These are phyloP conservation scores for Triangularia setosa DNA, from an alignment of 2,329 filamentous ascomycete species.

Conservation along the genomic window DNA sequence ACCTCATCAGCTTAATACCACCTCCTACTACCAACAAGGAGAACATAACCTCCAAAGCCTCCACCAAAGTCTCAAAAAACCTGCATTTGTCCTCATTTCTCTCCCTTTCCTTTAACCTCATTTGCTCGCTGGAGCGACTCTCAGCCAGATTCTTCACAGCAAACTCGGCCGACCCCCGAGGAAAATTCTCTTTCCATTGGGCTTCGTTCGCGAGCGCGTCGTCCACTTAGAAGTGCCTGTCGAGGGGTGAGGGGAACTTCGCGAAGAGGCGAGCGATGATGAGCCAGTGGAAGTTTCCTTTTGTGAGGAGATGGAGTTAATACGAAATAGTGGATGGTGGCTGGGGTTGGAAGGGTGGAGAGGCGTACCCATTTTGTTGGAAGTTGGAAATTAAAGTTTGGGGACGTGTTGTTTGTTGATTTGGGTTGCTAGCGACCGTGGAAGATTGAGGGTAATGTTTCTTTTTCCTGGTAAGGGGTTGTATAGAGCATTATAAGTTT, in stretches of 20 bases:
- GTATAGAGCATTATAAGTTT: too few relatives aligned
- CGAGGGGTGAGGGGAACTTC: background rate
- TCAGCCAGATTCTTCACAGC: background rate
- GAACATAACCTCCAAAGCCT: background rate
- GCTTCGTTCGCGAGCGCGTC: background rate
- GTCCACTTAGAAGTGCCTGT: background rate
- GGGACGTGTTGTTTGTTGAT: too few relatives aligned
- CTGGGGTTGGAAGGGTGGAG: too few relatives aligned
- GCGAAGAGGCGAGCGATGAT: background rate
- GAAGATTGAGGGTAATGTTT: too few relatives aligned
- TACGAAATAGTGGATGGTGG: too few relatives aligned
- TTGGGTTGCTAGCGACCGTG: too few relatives aligned
- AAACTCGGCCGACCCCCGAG: background rate
- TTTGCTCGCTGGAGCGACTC: background rate
- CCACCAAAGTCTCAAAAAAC: background rate
- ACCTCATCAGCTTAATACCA: too few relatives aligned
- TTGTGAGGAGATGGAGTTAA: background rate
- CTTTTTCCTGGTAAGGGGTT: too few relatives aligned
- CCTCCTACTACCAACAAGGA: too few relatives aligned
- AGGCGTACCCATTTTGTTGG: too few relatives aligned
- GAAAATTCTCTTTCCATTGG: background rate
- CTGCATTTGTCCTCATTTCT: background rate
- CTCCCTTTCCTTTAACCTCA: background rate
- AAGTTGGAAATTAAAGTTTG: too few relatives aligned
- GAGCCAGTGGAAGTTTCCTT: background rate